These are phyloP conservation scores for Mycena vulgaris DNA, from an alignment of 768 basidiomycete genomes.

Conservation along the genomic window DNA sequence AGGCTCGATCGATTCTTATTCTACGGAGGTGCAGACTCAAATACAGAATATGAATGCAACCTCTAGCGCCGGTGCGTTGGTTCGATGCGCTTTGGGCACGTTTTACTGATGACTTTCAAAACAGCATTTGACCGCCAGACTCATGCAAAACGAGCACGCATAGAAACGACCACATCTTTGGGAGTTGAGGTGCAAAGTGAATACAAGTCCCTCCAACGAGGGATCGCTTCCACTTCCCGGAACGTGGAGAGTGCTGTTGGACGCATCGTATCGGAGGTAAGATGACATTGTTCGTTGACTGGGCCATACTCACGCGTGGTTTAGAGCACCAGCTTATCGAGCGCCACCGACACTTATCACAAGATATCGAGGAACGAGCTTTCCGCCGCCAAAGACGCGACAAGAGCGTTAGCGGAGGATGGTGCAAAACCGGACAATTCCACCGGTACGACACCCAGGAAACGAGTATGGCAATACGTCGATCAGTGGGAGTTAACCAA, in stretches of 20 bases:
- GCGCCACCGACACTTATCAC: constrained; percentile 61
- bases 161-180: constrained; percentile 70
- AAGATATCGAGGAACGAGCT: constrained; percentile 61
- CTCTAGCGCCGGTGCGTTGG: constrained; percentile 60
- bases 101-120: constrained; percentile 10
- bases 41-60: constrained; percentile 60
- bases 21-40: constrained; percentile 66
- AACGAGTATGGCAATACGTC: constrained; percentile 78
- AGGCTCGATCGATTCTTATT: constrained; percentile 65
- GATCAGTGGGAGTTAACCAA: constrained; percentile 83
- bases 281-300: constrained; percentile 36
- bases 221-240: constrained; percentile 65
- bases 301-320: constrained; percentile 6
- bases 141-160: constrained; percentile 76
- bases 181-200: constrained; percentile 66
- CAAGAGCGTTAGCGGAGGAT: constrained; percentile 66
- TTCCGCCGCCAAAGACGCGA: constrained; percentile 63
- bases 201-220: constrained; percentile 66
- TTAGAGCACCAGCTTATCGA: constrained; percentile 60
- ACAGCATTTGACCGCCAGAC: constrained; percentile 74
- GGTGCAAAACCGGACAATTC: constrained; percentile 75
- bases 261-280: constrained; percentile 68
- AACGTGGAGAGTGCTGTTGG: constrained; percentile 60
- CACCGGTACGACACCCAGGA: constrained; percentile 84
- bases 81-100: constrained; percentile 3